Evolutionary conservation across 192 early-diverging fungal genomes (phyloP).

Genomic region (Coemansia sp.): DNA sequence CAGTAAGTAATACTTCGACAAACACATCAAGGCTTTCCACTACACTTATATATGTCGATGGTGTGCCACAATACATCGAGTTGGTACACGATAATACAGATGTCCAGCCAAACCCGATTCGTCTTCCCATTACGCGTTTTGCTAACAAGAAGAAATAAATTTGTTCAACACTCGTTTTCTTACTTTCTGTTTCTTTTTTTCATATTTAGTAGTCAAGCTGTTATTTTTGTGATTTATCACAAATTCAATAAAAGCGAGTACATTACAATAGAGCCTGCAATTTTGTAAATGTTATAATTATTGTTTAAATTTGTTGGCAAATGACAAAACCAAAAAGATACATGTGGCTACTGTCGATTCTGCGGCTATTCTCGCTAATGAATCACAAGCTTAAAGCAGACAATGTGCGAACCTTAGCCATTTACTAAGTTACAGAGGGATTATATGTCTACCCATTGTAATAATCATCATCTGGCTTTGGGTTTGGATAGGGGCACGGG

Average conservation of each 20-base stretch:
- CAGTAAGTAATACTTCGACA: neutral
- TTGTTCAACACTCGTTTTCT: neutral
- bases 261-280: neutral
- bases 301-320: too few species aligned
- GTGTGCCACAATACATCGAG: constrained; percentile 35
- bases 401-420: too few species aligned
- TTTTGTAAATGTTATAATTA: too few species aligned
- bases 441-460: too few species aligned
- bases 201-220: neutral
- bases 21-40: constrained; percentile 26
- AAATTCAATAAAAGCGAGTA: neutral
- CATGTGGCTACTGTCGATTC: too few species aligned
- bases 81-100: constrained; percentile 25
- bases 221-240: neutral
- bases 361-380: too few species aligned
- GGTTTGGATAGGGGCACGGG: too few species aligned
- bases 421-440: too few species aligned
- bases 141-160: constrained; percentile 11
- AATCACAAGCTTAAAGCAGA: too few species aligned
- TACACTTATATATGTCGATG: constrained; percentile 35
- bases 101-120: constrained; percentile 37
- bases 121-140: constrained; percentile 35
- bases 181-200: neutral
- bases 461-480: too few species aligned
- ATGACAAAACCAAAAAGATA: too few species aligned